Percentiles rank a stretch among this genome's conserved stretches.
Conservation (phyloP, 2,329 filamentous ascomycete genomes). For the Phialemonium atrogriseum region DNA sequence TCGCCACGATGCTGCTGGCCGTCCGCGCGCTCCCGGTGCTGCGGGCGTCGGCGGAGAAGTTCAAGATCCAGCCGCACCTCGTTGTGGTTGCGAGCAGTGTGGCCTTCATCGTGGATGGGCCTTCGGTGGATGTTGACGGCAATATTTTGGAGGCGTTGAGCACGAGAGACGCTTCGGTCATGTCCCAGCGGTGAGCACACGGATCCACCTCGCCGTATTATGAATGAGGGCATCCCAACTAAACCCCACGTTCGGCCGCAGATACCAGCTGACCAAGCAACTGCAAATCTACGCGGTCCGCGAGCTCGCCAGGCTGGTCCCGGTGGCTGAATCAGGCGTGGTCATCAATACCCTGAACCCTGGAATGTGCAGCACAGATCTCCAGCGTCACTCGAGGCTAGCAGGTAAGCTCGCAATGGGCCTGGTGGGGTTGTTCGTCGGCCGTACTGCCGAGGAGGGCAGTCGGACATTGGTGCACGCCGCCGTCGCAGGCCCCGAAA, state of each 20-base stretch:
- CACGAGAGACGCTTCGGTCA: background rate
- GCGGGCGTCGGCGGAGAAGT: slow-evolving; percentile 1
- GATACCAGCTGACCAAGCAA: background rate
- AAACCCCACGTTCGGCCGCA: background rate
- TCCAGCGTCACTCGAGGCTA: background rate
- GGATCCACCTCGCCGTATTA: background rate
- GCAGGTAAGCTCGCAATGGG: background rate
- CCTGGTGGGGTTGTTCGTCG: background rate
- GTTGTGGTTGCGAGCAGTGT: background rate
- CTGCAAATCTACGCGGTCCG: slow-evolving; percentile 1
- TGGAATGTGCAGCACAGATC: slow-evolving; percentile 1
- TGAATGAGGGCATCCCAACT: background rate
- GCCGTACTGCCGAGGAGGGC: slow-evolving; percentile 2
- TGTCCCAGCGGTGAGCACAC: background rate
- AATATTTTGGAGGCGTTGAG: background rate
- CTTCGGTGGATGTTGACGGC: background rate
- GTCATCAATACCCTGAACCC: slow-evolving; percentile 2
- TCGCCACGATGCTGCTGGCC: slow-evolving; percentile 1
- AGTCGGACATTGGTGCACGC: slow-evolving; percentile 2
- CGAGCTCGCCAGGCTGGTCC: background rate
- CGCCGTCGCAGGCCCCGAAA: slow-evolving; percentile 1
- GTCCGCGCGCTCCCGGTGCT: background rate
- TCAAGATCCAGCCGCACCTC: background rate
- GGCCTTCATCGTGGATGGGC: background rate
- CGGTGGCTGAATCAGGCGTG: background rate